These are phyloP conservation scores for Lactarius vividus DNA, from an alignment of 768 basidiomycete species.

Conservation along the genomic window DNA sequence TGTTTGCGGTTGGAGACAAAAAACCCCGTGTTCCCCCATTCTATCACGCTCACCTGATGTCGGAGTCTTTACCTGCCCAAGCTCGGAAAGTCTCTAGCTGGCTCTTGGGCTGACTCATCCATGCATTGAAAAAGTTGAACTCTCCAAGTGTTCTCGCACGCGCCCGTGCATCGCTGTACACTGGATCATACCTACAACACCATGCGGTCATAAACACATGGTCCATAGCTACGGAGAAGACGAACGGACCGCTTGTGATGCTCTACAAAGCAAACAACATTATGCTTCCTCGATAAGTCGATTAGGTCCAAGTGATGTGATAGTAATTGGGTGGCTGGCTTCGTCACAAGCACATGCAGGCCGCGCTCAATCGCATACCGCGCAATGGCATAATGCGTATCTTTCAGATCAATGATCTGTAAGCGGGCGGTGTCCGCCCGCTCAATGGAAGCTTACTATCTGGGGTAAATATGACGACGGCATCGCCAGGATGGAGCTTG, in stretches of 20 bases:
- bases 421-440: background rate
- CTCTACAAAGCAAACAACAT: slow-evolving; percentile 90
- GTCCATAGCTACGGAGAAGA: background rate
- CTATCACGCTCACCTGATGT: slow-evolving; percentile 62
- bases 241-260: slow-evolving; percentile 75
- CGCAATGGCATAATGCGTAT: slow-evolving; percentile 82
- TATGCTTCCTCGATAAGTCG: slow-evolving; percentile 70
- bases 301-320: slow-evolving; percentile 80
- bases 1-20: background rate
- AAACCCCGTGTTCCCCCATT: background rate
- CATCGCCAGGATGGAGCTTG: slow-evolving; percentile 73
- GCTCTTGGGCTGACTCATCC: slow-evolving; percentile 97
- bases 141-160: slow-evolving; percentile 76
- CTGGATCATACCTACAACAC: slow-evolving; percentile 70
- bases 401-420: slow-evolving; percentile 36
- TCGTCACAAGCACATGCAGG: slow-evolving; percentile 88
- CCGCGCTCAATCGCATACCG: slow-evolving; percentile 82
- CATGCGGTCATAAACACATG: background rate
- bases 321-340: slow-evolving; percentile 86
- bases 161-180: slow-evolving; percentile 86
- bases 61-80: slow-evolving; percentile 94
- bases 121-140: slow-evolving; percentile 94
- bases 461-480: slow-evolving; percentile 92
- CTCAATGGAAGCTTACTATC: slow-evolving; percentile 56
- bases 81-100: slow-evolving; percentile 93